A percentile compares a stretch with the other conserved stretches of the same genome.
Conservation (phyloP, 768 basidiomycete species). For the Guyanaporus albipodus region DNA sequence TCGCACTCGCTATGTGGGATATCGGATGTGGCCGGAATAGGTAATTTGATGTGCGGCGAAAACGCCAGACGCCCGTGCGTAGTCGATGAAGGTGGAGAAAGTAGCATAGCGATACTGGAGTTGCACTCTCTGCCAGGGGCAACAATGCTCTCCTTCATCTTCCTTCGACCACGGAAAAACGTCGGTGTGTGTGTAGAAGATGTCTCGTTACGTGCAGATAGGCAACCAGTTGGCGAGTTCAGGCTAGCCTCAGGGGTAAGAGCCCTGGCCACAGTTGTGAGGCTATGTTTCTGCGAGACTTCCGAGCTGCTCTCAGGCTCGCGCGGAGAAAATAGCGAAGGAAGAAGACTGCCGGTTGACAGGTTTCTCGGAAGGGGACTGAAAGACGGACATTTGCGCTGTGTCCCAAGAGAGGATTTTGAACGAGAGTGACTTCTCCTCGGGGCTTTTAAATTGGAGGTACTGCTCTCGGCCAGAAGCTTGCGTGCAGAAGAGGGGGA, state of each 20-base stretch:
- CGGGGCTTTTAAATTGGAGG: background rate
- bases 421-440: slow-evolving; percentile 17
- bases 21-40: background rate
- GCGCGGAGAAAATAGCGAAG: slow-evolving; percentile 14
- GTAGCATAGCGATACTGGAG: slow-evolving; percentile 20
- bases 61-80: slow-evolving; percentile 1
- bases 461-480: background rate
- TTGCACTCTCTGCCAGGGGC: slow-evolving; percentile 1
- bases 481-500: background rate
- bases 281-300: slow-evolving; percentile 3
- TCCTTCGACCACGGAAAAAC: slow-evolving; percentile 18
- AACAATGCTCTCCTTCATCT: slow-evolving; percentile 9
- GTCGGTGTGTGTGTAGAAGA: background rate
- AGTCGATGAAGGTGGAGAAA: slow-evolving; percentile 23
- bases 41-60: slow-evolving; percentile 3
- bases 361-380: slow-evolving; percentile 11
- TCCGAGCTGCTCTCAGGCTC: slow-evolving; percentile 1
- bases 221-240: background rate
- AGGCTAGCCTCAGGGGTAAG: slow-evolving; percentile 4
- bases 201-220: background rate
- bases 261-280: slow-evolving; percentile 10
- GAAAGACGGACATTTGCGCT: background rate
- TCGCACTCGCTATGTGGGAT: background rate
- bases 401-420: slow-evolving; percentile 10
- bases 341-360: slow-evolving; percentile 14